phyloP scores from a whole-genome alignment of 495 filamentous ascomycete species.

The Neurospora sp. region DNA sequence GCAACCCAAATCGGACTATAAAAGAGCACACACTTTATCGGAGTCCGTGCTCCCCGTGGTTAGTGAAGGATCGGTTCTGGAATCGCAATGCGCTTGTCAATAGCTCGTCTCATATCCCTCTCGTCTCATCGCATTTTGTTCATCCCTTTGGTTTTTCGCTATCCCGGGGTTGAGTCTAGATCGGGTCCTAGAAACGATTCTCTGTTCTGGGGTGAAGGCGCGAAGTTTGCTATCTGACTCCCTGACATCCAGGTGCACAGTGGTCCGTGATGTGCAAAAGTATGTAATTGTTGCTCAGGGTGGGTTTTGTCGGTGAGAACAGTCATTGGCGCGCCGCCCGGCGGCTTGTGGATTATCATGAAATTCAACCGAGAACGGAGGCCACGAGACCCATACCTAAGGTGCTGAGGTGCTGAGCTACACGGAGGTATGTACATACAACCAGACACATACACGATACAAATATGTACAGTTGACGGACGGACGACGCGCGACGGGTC shows the following conservation, averaged over 20 bases:
- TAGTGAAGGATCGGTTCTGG: not conserved
- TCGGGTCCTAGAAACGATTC: not conserved
- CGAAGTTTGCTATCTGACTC: not conserved
- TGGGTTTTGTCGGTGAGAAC: not conserved
- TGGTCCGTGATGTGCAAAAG: not conserved
- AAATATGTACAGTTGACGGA: not conserved
- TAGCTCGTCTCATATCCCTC: not conserved
- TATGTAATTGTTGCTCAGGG: not conserved
- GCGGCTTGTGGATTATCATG: not conserved
- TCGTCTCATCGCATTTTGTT: not conserved
- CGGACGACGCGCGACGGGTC: not conserved
- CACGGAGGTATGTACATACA: not conserved
- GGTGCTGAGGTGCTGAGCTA: not conserved
- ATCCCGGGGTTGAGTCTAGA: not conserved
- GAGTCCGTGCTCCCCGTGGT: not conserved
- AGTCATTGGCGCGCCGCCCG: not conserved
- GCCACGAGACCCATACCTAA: not conserved
- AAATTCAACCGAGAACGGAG: not conserved
- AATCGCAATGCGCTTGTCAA: not conserved
- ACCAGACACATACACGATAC: not conserved
- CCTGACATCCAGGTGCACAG: not conserved
- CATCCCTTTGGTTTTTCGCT: not conserved
- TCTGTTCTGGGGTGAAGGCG: not conserved
- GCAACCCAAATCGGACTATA: not conserved
- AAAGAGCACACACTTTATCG: not conserved